Evolutionary conservation across 2,329 filamentous ascomycete species (phyloP).

Genomic region (Microdochium nivale): DNA sequence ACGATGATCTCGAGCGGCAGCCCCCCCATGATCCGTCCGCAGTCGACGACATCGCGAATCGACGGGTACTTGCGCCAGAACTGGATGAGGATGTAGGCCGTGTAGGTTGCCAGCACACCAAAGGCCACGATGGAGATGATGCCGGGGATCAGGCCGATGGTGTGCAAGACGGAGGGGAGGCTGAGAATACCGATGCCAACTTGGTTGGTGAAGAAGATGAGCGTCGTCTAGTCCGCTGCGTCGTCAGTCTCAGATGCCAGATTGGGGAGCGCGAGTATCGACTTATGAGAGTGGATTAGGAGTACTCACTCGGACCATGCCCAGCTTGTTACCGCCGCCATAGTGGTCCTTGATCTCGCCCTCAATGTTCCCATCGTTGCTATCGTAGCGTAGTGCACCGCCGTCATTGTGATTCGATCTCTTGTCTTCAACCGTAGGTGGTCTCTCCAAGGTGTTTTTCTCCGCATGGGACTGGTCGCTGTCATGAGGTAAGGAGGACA

Average conservation of each 20-base stretch:
- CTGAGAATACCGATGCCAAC: constrained; percentile 46
- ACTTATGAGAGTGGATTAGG: neutral
- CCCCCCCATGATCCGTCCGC: constrained; percentile 45
- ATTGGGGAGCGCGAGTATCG: neutral
- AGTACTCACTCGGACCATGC: neutral
- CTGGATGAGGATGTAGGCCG: constrained; percentile 43
- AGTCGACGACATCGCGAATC: constrained; percentile 62
- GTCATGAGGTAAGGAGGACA: neutral
- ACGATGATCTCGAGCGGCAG: constrained; percentile 14
- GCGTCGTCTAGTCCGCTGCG: neutral
- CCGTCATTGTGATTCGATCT: neutral
- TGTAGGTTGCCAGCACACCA: constrained; percentile 56
- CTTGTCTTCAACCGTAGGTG: neutral
- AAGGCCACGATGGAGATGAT: constrained; percentile 58
- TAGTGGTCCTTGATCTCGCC: neutral
- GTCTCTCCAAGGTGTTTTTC: neutral
- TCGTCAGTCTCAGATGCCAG: neutral
- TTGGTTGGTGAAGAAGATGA: constrained; percentile 24
- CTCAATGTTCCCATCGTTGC: neutral
- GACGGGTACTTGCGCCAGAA: constrained; percentile 62
- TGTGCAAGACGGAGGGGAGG: constrained; percentile 61
- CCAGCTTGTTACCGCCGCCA: neutral
- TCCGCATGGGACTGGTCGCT: neutral
- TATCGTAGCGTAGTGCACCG: neutral
- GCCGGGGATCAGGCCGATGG: constrained; percentile 59